phyloP scores from a whole-genome alignment of 352 stramenopile genomes.

The Hyphochytrium catenoides region DNA sequence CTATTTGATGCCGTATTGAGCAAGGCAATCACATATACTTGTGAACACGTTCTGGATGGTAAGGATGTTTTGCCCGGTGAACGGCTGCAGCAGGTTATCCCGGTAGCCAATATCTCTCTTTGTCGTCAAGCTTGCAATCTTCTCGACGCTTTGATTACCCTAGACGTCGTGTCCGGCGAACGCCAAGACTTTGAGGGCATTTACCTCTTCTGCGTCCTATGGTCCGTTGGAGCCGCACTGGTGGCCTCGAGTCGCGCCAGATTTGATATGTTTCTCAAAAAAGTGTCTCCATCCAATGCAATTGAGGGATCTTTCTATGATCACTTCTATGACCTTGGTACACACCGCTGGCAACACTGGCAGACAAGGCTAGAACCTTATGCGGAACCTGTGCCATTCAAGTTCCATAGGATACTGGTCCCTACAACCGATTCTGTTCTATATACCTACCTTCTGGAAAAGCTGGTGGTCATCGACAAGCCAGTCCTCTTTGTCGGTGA shows the following conservation, averaged over 20 bases:
- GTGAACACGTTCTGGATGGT: constrained; percentile 52
- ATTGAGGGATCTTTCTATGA: constrained; percentile 54
- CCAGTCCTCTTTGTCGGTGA: constrained; percentile 81
- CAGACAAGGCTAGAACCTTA: constrained; percentile 59
- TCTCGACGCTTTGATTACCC: constrained; percentile 60
- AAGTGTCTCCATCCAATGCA: constrained; percentile 42
- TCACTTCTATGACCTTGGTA: constrained; percentile 67
- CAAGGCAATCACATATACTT: constrained; percentile 71
- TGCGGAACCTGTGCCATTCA: constrained; percentile 68
- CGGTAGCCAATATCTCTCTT: constrained; percentile 80
- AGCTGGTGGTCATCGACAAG: constrained; percentile 52
- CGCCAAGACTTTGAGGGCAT: constrained; percentile 52
- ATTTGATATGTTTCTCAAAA: constrained; percentile 75
- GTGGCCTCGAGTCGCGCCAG: constrained; percentile 34
- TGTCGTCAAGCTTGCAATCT: constrained; percentile 80
- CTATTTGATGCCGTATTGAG: constrained; percentile 83
- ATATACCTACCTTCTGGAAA: constrained; percentile 74
- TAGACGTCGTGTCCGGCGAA: constrained; percentile 18
- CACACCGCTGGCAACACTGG: constrained; percentile 73
- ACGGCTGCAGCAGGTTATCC: constrained; percentile 72
- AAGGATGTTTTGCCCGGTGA: constrained; percentile 62
- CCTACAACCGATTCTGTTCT: constrained; percentile 79
- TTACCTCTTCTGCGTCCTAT: constrained; percentile 77
- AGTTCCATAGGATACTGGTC: constrained; percentile 83
- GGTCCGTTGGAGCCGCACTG: constrained; percentile 69